Conservation (phyloP, 1,139 yeast species). For the Lipomyces yarrowii region DNA sequence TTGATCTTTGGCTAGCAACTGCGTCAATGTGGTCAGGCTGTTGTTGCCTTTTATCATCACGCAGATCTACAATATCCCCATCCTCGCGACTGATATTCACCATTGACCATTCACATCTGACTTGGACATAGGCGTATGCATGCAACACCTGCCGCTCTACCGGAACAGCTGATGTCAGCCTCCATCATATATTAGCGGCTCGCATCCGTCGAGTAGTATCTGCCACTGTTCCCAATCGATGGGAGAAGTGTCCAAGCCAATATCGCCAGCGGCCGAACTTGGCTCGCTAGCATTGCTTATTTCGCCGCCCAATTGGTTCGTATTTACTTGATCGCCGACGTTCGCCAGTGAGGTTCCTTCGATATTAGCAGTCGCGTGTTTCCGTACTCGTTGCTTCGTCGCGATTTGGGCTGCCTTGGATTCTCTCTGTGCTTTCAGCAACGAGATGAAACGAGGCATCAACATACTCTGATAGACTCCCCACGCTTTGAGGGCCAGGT, state of each 20-base stretch:
- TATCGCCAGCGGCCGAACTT: not conserved
- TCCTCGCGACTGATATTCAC: not conserved
- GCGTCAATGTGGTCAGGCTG: too few relatives aligned
- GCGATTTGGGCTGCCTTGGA: not conserved
- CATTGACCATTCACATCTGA: not conserved
- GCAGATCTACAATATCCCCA: too few relatives aligned
- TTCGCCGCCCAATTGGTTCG: not conserved
- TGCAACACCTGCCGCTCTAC: not conserved
- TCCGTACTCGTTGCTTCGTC: not conserved
- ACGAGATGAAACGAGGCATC: not conserved
- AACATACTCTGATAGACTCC: not conserved
- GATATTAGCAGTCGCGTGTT: not conserved
- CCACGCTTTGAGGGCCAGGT: not conserved
- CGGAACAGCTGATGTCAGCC: not conserved
- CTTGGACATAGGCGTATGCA: not conserved
- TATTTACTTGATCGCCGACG: not conserved
- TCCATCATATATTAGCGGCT: not conserved
- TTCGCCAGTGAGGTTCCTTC: not conserved
- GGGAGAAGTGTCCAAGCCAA: not conserved
- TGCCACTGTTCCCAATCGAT: not conserved
- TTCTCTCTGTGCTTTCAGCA: not conserved
- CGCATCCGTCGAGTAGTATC: not conserved
- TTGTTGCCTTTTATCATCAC: too few relatives aligned
- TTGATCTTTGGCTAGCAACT: too few relatives aligned
- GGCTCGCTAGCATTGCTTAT: not conserved